phyloP scores from a whole-genome alignment of 176 grass and related monocot species.

The Aegilops sharonensis region DNA sequence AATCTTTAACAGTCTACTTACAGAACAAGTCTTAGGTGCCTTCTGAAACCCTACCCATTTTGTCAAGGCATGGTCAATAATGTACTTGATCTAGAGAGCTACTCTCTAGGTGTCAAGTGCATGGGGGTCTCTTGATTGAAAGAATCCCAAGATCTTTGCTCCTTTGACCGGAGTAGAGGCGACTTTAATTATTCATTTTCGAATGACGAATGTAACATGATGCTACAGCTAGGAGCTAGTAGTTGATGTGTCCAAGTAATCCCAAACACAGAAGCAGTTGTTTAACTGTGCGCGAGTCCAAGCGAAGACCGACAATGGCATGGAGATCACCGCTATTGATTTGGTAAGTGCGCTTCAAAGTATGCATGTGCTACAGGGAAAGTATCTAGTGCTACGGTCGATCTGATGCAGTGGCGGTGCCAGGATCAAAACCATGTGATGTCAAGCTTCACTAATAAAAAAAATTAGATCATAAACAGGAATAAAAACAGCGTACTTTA shows the following conservation, averaged over 20 bases:
- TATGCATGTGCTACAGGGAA: neutral
- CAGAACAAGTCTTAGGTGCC: no score
- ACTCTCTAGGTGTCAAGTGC: neutral
- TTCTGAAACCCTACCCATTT: neutral
- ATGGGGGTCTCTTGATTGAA: neutral
- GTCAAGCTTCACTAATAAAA: no score
- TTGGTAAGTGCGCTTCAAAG: constrained; percentile 22
- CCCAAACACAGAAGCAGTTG: neutral
- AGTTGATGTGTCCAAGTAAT: neutral
- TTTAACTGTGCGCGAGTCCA: neutral
- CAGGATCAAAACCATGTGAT: no score
- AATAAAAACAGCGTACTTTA: no score
- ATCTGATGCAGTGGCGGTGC: no score
- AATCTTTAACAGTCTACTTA: no score
- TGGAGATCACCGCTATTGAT: constrained; percentile 30
- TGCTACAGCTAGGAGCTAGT: neutral
- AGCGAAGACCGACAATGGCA: constrained; percentile 16
- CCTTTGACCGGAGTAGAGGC: neutral
- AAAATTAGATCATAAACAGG: no score
- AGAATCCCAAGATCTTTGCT: neutral
- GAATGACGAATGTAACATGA: neutral
- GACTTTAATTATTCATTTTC: neutral
- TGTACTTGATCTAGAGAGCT: neutral
- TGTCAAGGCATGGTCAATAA: neutral
- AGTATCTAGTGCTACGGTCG: no score